Evolutionary conservation across 129 eudicot genomes (phyloP), one percentile per base, ranked within the genome.

Genomic region (Flaveria trinervia): DNA sequence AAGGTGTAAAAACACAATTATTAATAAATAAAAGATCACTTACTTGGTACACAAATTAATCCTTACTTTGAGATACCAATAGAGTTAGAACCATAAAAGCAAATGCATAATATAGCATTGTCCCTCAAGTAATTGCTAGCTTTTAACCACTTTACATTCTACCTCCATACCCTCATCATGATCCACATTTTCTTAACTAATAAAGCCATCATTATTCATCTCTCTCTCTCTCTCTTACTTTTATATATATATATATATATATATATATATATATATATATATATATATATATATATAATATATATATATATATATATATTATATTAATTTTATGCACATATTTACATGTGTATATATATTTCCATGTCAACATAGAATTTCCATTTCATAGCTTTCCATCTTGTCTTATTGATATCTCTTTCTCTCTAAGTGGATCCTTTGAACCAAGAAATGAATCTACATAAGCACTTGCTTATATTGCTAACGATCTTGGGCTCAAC

Each of bases 401-500:
- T 30, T 68, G 72, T 75, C 71, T 25, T 50, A 4, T 60, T 17
- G 14, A 46, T 68, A 61, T 75, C 76, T 81, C 71, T 55, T 48
- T 76, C 18, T 52, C 69, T 69, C 15, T 25, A 23, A 65, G 54
- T 45, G 46, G 50, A 65, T 25, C 51, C 43, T 16, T 66, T 66
- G 39, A 54, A 18, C 50, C 82, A 49, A 73, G 57, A 80, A 77
- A 89, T 89, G 94, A 49, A 72, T 78, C 73, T 78, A 52, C 75
- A 17, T 51, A 84, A 59, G 71, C 74, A 65, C 49, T 60, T 81
- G 65, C 7, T 82, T 23, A 15, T 50, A 46, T 25, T 84, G 28
- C 36, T 72, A 39, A 77, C 76, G 64, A 71, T 84, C 64, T 60
- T 84, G 39, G 13, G 76, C 1, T 86, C 81, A 59, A 80, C 68